These are phyloP conservation scores for Saccharomyces hybrid DNA, from an alignment of 1,139 yeast genomes.

Conservation along the genomic window DNA sequence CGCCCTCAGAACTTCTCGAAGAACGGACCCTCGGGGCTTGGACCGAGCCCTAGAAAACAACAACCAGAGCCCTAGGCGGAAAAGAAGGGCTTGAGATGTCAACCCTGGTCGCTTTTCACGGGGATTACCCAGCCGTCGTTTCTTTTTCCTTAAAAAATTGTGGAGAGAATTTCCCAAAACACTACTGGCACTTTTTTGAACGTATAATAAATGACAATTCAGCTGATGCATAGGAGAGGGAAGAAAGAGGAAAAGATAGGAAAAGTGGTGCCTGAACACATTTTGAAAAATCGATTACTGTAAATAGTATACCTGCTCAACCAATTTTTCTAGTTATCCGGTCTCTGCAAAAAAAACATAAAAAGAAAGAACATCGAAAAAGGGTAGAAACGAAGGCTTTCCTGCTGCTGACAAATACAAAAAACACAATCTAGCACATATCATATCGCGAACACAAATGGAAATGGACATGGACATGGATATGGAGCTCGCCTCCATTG, in stretches of 20 bases:
- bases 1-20: neutral
- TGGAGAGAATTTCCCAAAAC: neutral
- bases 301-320: neutral
- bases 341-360: neutral
- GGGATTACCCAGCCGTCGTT: neutral
- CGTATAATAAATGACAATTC: neutral
- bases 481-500: constrained; percentile 31
- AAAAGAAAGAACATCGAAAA: constrained; percentile 1
- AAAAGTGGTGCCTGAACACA: neutral
- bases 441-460: neutral
- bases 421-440: neutral
- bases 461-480: constrained; percentile 15
- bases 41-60: neutral
- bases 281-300: neutral
- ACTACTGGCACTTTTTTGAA: neutral
- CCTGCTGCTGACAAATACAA: neutral
- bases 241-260: neutral
- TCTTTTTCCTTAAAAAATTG: neutral
- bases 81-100: neutral
- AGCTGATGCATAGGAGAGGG: neutral
- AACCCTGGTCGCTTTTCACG: neutral
- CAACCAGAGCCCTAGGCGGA: no score
- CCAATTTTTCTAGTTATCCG: neutral
- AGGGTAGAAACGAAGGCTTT: neutral
- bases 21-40: neutral